Evolutionary conservation across 805 yeast genomes (phyloP).

Genomic region (Nematodospora valgi): DNA sequence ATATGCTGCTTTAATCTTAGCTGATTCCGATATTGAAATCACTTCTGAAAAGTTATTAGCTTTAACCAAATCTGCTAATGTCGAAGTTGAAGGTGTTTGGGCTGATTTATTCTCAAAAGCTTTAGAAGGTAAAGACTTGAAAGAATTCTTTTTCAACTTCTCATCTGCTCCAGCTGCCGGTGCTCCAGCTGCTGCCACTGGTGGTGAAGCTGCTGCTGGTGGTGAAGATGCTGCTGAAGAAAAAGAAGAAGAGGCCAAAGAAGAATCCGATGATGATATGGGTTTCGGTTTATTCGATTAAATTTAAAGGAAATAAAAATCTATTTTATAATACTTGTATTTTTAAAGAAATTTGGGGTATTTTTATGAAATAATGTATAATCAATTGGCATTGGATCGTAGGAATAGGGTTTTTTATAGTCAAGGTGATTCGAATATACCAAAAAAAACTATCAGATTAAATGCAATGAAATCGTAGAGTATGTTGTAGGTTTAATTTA

Average conservation of each 20-base stretch:
- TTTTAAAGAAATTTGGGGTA: not conserved
- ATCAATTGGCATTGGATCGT: too few relatives aligned
- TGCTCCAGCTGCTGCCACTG: conserved; percentile 35
- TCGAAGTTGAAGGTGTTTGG: conserved; percentile 46
- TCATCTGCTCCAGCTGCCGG: conserved; percentile 43
- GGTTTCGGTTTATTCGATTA: conserved; percentile 47
- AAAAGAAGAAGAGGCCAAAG: conserved; percentile 35
- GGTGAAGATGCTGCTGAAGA: conserved; percentile 33
- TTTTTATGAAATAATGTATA: too few relatives aligned
- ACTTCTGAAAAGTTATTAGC: conserved; percentile 42
- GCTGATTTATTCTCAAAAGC: conserved; percentile 47
- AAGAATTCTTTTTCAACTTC: conserved; percentile 48
- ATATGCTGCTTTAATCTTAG: conserved; percentile 50
- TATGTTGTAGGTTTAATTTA: too few relatives aligned
- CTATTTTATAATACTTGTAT: not conserved
- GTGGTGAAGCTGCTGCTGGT: conserved; percentile 32
- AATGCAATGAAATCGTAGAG: too few relatives aligned
- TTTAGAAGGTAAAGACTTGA: conserved; percentile 45
- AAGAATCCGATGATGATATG: conserved; percentile 39
- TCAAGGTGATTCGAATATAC: too few relatives aligned
- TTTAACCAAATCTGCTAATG: conserved; percentile 40
- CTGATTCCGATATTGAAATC: conserved; percentile 46
- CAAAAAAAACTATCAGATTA: too few relatives aligned
- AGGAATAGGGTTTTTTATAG: too few relatives aligned
- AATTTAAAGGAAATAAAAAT: conserved; percentile 8